phyloP scores from a whole-genome alignment of 1,284 basidiomycete species.

The Ceratobasidium sp. region DNA sequence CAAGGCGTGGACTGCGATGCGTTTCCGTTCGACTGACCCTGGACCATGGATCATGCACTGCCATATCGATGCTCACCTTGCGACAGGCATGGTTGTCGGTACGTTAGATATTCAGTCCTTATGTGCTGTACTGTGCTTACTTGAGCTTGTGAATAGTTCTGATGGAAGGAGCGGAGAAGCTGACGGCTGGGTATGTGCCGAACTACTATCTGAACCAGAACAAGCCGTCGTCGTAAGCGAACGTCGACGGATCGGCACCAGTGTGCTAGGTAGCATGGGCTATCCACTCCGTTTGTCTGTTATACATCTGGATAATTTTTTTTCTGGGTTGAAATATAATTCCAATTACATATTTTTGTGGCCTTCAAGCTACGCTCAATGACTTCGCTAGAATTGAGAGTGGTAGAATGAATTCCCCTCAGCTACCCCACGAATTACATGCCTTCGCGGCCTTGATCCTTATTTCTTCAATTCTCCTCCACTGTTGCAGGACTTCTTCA shows the following conservation, averaged over 20 bases:
- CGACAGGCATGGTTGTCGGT: slow-evolving; percentile 35
- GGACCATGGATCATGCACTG: slow-evolving; percentile 39
- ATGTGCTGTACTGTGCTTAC: not conserved
- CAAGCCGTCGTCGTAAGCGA: slow-evolving; percentile 18
- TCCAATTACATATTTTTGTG: not conserved
- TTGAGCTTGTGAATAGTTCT: slow-evolving; percentile 4
- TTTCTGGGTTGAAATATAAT: slow-evolving; percentile 2
- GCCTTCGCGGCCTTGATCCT: too few relatives aligned
- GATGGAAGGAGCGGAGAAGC: slow-evolving; percentile 22
- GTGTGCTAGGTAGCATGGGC: not conserved
- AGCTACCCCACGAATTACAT: too few relatives aligned
- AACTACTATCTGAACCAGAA: slow-evolving; percentile 34
- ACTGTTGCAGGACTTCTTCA: too few relatives aligned
- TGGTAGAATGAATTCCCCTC: too few relatives aligned
- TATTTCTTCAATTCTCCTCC: too few relatives aligned
- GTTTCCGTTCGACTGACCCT: slow-evolving; percentile 36
- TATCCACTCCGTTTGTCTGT: not conserved
- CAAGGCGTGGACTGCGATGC: slow-evolving; percentile 36
- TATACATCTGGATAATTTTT: not conserved
- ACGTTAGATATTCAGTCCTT: too few relatives aligned
- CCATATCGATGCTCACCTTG: slow-evolving; percentile 40
- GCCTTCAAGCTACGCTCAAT: not conserved
- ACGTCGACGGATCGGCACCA: not conserved
- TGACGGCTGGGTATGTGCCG: slow-evolving; percentile 30
- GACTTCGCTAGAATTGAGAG: too few relatives aligned